Evolutionary conservation across 768 basidiomycete genomes (phyloP).

Genomic region (Stropharia rugosoannulata): DNA sequence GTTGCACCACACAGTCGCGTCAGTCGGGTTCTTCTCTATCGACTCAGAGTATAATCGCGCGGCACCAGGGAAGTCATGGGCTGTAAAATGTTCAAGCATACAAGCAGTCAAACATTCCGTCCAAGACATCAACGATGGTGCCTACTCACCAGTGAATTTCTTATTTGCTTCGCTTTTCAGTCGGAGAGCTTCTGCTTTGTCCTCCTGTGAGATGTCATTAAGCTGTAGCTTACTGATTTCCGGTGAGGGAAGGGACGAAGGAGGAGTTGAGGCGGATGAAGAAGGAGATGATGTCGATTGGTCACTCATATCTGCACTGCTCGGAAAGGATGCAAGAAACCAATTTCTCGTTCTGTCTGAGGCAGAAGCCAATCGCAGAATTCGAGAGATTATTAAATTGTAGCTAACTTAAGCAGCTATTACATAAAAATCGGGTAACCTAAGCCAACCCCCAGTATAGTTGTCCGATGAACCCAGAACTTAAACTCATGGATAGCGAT

Average conservation of each 20-base stretch:
- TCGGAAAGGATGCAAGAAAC: constrained; percentile 5
- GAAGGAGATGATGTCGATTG: constrained; percentile 38
- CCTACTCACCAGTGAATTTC: constrained; percentile 68
- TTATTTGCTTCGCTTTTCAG: constrained; percentile 89
- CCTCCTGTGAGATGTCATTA: constrained; percentile 64
- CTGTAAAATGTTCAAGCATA: constrained; percentile 25
- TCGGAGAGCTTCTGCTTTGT: constrained; percentile 62
- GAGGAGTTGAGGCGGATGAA: constrained; percentile 44
- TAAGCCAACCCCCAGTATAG: background rate
- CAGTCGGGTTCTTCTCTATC: constrained; percentile 84
- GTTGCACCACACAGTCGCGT: constrained; percentile 93
- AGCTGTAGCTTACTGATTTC: constrained; percentile 51
- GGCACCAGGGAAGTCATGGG: constrained; percentile 75
- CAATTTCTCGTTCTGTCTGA: constrained; percentile 1
- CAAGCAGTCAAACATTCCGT: background rate
- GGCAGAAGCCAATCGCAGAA: background rate
- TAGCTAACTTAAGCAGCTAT: background rate
- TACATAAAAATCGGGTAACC: background rate
- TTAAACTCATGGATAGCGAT: background rate
- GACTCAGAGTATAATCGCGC: constrained; percentile 81
- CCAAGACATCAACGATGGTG: background rate
- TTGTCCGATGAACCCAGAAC: background rate
- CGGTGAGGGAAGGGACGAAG: constrained; percentile 60
- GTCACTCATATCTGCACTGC: constrained; percentile 29
- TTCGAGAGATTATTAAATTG: background rate